Conservation (phyloP, 352 stramenopile species). For the Phytophthora fragariae region DNA sequence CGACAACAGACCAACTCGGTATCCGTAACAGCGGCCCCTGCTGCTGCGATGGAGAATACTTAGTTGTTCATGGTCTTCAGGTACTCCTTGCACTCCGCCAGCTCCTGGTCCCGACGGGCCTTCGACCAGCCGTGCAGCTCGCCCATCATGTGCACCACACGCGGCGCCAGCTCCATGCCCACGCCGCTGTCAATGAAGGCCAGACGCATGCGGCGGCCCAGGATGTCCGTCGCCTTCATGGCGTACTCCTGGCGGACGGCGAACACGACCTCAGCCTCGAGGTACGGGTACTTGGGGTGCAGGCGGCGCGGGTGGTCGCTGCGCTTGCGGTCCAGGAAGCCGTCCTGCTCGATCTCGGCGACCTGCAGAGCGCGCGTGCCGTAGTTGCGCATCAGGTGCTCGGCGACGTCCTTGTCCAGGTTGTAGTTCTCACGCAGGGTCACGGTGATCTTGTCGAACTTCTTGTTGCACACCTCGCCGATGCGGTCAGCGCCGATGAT, state of each 20-base stretch:
- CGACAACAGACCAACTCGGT: slow-evolving; percentile 16
- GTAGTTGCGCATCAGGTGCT: slow-evolving; percentile 97
- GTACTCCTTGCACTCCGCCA: slow-evolving; percentile 78
- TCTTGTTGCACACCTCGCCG: slow-evolving; percentile 95
- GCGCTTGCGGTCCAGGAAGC: slow-evolving; percentile 85
- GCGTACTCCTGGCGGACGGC: slow-evolving; percentile 95
- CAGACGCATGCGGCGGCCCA: slow-evolving; percentile 93
- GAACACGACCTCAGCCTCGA: slow-evolving; percentile 96
- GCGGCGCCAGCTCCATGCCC: slow-evolving; percentile 75
- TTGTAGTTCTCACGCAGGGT: slow-evolving; percentile 94
- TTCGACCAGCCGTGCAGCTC: slow-evolving; percentile 90
- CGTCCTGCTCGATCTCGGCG: slow-evolving; percentile 90
- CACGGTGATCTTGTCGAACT: slow-evolving; percentile 96
- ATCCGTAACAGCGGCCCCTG: slow-evolving; percentile 28
- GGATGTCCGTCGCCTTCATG: slow-evolving; percentile 92
- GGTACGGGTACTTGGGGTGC: slow-evolving; percentile 95
- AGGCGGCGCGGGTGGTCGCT: slow-evolving; percentile 90
- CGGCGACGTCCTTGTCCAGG: slow-evolving; percentile 93
- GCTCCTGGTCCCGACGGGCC: slow-evolving; percentile 75
- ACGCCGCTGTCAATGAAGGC: slow-evolving; percentile 93
- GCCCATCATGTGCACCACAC: slow-evolving; percentile 94
- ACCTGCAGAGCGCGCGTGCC: slow-evolving; percentile 96
- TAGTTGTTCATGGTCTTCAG: slow-evolving; percentile 91
- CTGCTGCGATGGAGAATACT: slow-evolving; percentile 23
- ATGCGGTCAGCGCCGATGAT: slow-evolving; percentile 92